Evolutionary conservation across 1,284 basidiomycete genomes (phyloP).

Genomic region (Cerioporus squamosus): DNA sequence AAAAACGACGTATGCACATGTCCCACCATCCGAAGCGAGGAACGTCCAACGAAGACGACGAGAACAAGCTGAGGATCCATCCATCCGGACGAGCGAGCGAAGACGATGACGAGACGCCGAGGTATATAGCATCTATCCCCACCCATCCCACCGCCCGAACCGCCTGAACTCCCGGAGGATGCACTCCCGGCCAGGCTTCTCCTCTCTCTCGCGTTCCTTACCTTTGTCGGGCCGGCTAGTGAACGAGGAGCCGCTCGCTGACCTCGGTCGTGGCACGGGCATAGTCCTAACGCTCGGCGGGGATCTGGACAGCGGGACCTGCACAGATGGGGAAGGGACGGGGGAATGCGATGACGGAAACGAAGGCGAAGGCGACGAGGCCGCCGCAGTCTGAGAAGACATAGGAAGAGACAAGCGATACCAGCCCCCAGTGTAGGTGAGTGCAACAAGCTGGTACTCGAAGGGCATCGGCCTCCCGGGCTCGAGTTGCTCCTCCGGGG

Average conservation of each 20-base stretch:
- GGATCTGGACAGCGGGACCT: conserved; percentile 39
- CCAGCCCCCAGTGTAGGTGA: conserved; percentile 93
- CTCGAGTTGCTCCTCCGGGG: conserved; percentile 43
- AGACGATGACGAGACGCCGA: background rate
- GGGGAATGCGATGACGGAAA: conserved; percentile 29
- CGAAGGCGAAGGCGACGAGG: conserved; percentile 25
- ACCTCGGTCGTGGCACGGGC: conserved; percentile 46
- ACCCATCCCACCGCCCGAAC: conserved; percentile 86
- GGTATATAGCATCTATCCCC: conserved; percentile 52
- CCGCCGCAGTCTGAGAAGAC: conserved; percentile 19
- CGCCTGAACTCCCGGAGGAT: conserved; percentile 74
- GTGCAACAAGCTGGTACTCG: conserved; percentile 82
- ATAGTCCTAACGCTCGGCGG: conserved; percentile 44
- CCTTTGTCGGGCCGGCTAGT: conserved; percentile 57
- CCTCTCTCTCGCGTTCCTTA: conserved; percentile 62
- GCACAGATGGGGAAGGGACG: conserved; percentile 14
- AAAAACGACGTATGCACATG: conserved; percentile 14
- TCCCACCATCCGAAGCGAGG: conserved; percentile 5
- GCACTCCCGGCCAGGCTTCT: conserved; percentile 67
- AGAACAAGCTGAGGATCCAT: background rate
- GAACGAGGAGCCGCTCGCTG: conserved; percentile 58
- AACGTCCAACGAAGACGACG: conserved; percentile 5
- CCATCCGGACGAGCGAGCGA: too few relatives aligned
- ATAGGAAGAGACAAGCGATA: conserved; percentile 81
- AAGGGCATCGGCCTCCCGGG: conserved; percentile 28